phyloP scores from a whole-genome alignment of 2,329 filamentous ascomycete genomes.

The Gnomoniopsis sp. region DNA sequence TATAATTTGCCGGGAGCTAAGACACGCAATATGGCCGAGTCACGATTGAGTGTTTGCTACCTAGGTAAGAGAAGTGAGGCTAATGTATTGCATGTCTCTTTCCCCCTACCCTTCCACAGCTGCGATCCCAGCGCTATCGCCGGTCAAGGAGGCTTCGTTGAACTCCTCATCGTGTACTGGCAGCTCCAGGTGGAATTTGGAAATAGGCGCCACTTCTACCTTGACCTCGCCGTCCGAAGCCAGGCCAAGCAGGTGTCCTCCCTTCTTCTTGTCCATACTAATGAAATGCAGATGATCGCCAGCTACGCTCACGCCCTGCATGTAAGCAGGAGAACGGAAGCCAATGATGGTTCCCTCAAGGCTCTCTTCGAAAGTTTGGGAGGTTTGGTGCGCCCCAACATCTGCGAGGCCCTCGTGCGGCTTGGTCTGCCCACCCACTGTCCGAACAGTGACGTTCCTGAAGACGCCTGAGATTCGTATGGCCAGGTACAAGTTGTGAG shows the following conservation, averaged over 20 bases:
- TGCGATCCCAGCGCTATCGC: constrained; percentile 27
- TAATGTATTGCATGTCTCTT: too few species aligned
- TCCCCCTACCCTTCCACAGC: constrained; percentile 28
- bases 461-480: constrained; percentile 30
- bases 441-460: constrained; percentile 27
- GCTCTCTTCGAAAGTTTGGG: constrained; percentile 24
- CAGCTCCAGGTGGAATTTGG: constrained; percentile 29
- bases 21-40: background rate
- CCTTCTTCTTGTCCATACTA: constrained; percentile 26
- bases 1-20: too few species aligned
- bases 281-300: constrained; percentile 34
- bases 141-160: constrained; percentile 26
- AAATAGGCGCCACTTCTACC: constrained; percentile 26
- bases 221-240: constrained; percentile 30
- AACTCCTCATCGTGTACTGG: constrained; percentile 31
- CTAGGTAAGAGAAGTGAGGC: too few species aligned
- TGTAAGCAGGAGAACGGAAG: constrained; percentile 30
- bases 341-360: constrained; percentile 29
- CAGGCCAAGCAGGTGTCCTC: constrained; percentile 30
- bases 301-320: constrained; percentile 31
- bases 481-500: constrained; percentile 28
- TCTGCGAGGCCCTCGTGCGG: constrained; percentile 26
- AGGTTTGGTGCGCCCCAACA: constrained; percentile 27
- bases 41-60: background rate
- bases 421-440: constrained; percentile 28